Percentiles rank a stretch among this genome's conserved stretches.
These are phyloP conservation scores for Kurtzmaniella cleridarum DNA, from an alignment of 805 yeast genomes.

Conservation along the genomic window DNA sequence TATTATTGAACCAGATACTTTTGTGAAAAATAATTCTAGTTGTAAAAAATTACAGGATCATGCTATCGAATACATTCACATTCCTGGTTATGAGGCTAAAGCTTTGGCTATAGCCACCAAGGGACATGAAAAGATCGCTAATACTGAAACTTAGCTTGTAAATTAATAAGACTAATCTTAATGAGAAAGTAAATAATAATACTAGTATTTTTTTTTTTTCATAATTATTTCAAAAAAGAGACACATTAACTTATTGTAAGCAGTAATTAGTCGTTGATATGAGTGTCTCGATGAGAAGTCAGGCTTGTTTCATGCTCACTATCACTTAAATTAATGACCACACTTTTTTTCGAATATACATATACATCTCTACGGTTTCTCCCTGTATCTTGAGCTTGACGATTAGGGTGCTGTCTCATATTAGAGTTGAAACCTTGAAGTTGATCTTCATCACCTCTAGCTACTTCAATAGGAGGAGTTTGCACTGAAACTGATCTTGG, in stretches of 20 bases:
- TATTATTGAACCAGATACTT: conserved; percentile 82
- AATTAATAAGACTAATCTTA: no score
- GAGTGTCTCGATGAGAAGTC: no score
- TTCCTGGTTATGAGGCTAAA: conserved; percentile 77
- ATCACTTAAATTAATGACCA: conserved; percentile 22
- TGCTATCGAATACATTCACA: conserved; percentile 67
- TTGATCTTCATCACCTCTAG: neutral
- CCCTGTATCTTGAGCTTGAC: neutral
- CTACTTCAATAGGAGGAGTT: conserved; percentile 9
- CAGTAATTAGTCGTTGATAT: no score
- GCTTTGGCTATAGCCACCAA: conserved; percentile 64
- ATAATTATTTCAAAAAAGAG: no score
- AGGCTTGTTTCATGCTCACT: conserved; percentile 9
- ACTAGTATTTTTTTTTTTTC: no score
- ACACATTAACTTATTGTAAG: no score
- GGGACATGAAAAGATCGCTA: conserved; percentile 51
- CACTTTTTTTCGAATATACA: conserved; percentile 34
- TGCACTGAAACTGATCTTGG: conserved; percentile 45
- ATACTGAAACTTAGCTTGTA: no score
- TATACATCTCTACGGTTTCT: conserved; percentile 28
- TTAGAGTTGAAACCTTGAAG: neutral
- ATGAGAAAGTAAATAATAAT: no score
- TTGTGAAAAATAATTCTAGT: conserved; percentile 75
- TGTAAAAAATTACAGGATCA: conserved; percentile 43
- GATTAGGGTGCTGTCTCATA: neutral